phyloP scores from a whole-genome alignment of 2,329 filamentous ascomycete species.

The Eutypella sp. region DNA sequence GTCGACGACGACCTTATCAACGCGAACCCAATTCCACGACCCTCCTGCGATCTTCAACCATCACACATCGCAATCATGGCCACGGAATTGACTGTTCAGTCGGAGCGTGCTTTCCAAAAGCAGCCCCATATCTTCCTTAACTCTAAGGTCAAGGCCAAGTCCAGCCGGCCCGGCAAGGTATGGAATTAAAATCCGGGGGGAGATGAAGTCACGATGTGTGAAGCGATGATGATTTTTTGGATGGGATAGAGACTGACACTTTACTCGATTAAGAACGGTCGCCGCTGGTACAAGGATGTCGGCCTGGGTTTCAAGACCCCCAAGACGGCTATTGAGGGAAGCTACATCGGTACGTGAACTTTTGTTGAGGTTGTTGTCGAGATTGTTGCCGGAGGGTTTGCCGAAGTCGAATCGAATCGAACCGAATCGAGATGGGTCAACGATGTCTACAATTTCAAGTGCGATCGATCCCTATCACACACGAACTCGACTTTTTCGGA shows the following conservation, averaged over 20 bases:
- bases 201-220: too few species aligned
- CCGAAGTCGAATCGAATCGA: not conserved
- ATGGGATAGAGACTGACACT: slow-evolving; percentile 5
- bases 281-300: slow-evolving; percentile 91
- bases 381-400: slow-evolving; percentile 1
- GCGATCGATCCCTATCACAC: too few species aligned
- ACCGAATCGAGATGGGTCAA: too few species aligned
- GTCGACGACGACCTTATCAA: slow-evolving; percentile 14
- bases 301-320: slow-evolving; percentile 99
- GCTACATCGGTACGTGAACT: slow-evolving; percentile 87
- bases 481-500: not conserved
- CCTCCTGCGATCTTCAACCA: slow-evolving; percentile 37
- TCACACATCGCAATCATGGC: slow-evolving; percentile 67
- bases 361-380: too few species aligned
- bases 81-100: slow-evolving; percentile 99
- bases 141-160: slow-evolving; percentile 86
- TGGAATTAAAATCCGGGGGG: slow-evolving; percentile 35
- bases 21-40: slow-evolving; percentile 19
- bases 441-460: too few species aligned
- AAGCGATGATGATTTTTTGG: too few species aligned
- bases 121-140: slow-evolving; percentile 99
- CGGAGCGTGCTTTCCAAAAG: slow-evolving; percentile 99
- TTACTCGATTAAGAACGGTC: slow-evolving; percentile 18
- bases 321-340: slow-evolving; percentile 97
- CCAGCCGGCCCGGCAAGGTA: slow-evolving; percentile 81